Base-by-base conservation (phyloP, 1,284 basidiomycete species). In the Inonotus obliquus region DNA sequence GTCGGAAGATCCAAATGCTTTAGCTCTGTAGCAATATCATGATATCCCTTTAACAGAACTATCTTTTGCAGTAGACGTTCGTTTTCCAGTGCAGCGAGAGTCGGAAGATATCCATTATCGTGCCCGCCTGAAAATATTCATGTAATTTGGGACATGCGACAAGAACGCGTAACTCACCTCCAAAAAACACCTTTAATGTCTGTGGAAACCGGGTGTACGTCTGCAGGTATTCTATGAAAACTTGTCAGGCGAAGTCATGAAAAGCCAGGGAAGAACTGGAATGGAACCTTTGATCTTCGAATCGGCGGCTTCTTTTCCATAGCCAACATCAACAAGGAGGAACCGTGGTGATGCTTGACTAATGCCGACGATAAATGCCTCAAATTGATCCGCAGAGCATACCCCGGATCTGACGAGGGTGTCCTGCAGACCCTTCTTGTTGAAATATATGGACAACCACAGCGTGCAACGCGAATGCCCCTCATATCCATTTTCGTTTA, bases 131-230 rank as follows among this genome's bases (percentile, higher is more conserved):
- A 21, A 49, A 59, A 19, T 29, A 25, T 47, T 39, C 29, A 13
- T 23, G 35, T 2, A 14, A 17, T 7, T 45, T 27, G 4, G 23
- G n/a, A 7, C 17, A 27, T 23, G 11, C 19, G 11, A 14, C 35
- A 13, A 4, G n/a, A 41, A 37, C 44, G 39, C 35, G 10, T 53
- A 27, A 67, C 79, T 68, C 67, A 86, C 89, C 85, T 57, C 83
- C 84, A 69, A 91, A 81, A 71, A 91, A 87, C 49, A 93, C 77
- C 54, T 84, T 83, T 53, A 86, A 76, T 37, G 87, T 92, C 70
- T 92, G 89, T 9, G 86, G 82, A 68, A 92, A 86, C 62, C 81
- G 80, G 51, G 82, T 77, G 70, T 85, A 92, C n/a, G 89, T 86
- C 71, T 86, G 81, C 41, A 93, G 73, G 70, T 89, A 85, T 71